Base-by-base conservation (phyloP, 2,329 filamentous ascomycete species). In the Curvularia lunata region DNA sequence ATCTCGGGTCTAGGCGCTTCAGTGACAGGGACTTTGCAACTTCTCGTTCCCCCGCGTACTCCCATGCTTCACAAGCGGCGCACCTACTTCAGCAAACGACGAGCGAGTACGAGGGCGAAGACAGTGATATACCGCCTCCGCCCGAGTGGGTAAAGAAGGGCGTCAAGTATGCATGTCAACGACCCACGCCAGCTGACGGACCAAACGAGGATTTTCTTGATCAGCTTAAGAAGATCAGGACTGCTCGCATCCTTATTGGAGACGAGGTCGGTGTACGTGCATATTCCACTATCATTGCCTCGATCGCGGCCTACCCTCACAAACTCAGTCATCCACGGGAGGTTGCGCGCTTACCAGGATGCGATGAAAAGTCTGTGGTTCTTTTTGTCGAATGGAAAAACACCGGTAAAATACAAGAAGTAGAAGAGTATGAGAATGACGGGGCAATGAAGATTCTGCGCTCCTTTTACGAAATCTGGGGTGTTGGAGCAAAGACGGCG, bases 401-500 rank as follows among this genome's bases (percentile, higher is more conserved):
- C 56, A 83, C 83, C 0, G 88, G 87, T 0, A 80, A 77, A 16
- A 79, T 96, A 5, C 72, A 81, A 34, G 90, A 91, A 23, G 87
- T 88, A 0, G 79, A 84, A 7, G 84, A 87, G 4, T 84, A 90
- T 1, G 84, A 89, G 49, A 77, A 79, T 0, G 88, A 96, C 64
- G 80, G 85, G 12, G 85, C 83, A 56, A 81, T 95, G 56, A 81
- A 82, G 19, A 82, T 87, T 0, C 77, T 97, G 3, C 82, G 85
- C 43, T 74, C 83, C 0, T 97, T 98, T 75, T 91, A 90, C 77
- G 82, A 90, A 4, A 96, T 97, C 56, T 97, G 92, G 91, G 94
- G 93, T n/a, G 92, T 97, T 0, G 94, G 90, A 0, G 88, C 90
- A 2, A 87, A 86, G 12, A 95, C 90, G 0, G 93, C 94, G 0